Conservation (phyloP, 345 rosid species). For the Salix dunnii region DNA sequence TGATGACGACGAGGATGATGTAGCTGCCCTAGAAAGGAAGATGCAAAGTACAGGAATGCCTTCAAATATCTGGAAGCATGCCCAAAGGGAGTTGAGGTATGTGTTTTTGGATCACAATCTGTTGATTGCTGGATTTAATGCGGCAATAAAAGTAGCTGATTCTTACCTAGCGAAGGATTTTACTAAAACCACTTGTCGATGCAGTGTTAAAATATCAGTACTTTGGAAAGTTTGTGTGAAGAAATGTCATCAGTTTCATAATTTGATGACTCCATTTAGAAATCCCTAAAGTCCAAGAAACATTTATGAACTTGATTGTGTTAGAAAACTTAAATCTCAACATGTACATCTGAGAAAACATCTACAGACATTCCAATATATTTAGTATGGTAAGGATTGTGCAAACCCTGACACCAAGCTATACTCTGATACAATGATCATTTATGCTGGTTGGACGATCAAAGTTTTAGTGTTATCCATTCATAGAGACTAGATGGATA, state of each 20-base stretch:
- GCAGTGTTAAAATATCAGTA: not conserved
- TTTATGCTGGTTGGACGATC: not conserved
- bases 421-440: not conserved
- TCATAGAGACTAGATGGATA: not conserved
- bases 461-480: not conserved
- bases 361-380: not conserved
- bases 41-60: constrained; percentile 99
- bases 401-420: not conserved
- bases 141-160: not conserved
- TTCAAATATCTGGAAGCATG: constrained; percentile 92
- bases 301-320: not conserved
- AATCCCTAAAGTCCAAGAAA: not conserved
- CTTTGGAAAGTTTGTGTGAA: not conserved
- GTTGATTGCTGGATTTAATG: not conserved
- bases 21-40: constrained; percentile 89
- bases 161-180: not conserved
- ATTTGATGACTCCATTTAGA: not conserved
- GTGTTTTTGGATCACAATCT: constrained; percentile 2
- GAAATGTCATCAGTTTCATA: not conserved
- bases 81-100: constrained; percentile 94
- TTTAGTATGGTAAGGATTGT: not conserved
- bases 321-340: not conserved
- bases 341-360: not conserved
- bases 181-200: not conserved
- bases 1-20: constrained; percentile 97